A percentile compares a stretch with the other conserved stretches of the same genome.
Conservation (phyloP, 805 yeast genomes). For the Saturnispora serradocipensis region DNA sequence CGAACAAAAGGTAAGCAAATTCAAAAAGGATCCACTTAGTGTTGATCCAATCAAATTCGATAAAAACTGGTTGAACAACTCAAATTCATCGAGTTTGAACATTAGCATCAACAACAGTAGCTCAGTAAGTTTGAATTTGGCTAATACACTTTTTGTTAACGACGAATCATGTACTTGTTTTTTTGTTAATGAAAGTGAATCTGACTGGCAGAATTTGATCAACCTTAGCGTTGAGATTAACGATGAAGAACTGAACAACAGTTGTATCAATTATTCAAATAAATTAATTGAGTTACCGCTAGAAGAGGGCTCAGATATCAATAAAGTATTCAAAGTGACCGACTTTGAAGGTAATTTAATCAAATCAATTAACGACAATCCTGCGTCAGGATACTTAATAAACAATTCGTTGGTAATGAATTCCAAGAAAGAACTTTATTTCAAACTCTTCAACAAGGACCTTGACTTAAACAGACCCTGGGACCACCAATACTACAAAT, state of each 20-base stretch:
- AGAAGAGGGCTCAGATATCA: conserved; percentile 5
- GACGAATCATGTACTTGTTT: conserved; percentile 21
- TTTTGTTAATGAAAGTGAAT: conserved; percentile 11
- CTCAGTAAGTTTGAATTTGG: conserved; percentile 10
- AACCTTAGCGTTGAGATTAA: not conserved
- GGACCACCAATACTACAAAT: conserved; percentile 33
- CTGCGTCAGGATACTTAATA: conserved; percentile 53
- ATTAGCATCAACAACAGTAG: conserved; percentile 3
- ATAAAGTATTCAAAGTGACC: conserved; percentile 34
- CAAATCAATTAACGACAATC: conserved; percentile 41
- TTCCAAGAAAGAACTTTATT: conserved; percentile 18
- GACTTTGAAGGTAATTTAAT: conserved; percentile 48
- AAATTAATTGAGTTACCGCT: conserved; percentile 13
- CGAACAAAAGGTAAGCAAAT: not conserved
- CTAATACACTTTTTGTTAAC: conserved; percentile 24
- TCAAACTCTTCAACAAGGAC: conserved; percentile 13
- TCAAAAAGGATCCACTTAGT: conserved; percentile 10
- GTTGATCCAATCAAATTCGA: conserved; percentile 16
- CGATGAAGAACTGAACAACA: not conserved
- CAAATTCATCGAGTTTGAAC: conserved; percentile 5
- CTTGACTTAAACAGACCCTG: conserved; percentile 4
- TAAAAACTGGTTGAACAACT: conserved; percentile 15
- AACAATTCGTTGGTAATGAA: conserved; percentile 29
- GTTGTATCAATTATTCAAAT: conserved; percentile 7
- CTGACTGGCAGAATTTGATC: conserved; percentile 9